Conservation (phyloP, 2,329 filamentous ascomycete species). For the Colletotrichum caudatum region DNA sequence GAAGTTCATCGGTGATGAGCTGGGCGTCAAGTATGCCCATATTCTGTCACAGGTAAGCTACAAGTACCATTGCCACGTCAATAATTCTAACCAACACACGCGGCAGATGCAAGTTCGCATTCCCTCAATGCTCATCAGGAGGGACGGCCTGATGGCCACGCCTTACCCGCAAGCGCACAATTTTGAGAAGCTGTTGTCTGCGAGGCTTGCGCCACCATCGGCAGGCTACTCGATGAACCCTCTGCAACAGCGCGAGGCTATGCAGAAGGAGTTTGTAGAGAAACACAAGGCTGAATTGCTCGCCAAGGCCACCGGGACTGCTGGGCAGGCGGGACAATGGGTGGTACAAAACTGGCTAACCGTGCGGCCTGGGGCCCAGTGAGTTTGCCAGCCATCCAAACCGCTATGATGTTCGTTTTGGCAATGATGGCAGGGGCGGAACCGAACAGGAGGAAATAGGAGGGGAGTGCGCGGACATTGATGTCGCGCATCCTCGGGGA, state of each 20-base stretch:
- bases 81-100: conserved; percentile 16
- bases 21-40: conserved; percentile 70
- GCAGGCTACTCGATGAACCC: conserved; percentile 56
- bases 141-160: conserved; percentile 62
- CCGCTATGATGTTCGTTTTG: neutral
- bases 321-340: conserved; percentile 53
- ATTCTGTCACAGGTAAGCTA: conserved; percentile 64
- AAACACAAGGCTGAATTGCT: conserved; percentile 58
- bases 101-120: conserved; percentile 67
- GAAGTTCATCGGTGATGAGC: conserved; percentile 64
- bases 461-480: neutral
- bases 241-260: conserved; percentile 61
- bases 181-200: conserved; percentile 60
- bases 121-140: conserved; percentile 71
- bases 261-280: conserved; percentile 60
- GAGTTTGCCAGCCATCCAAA: neutral
- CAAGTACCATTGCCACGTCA: conserved; percentile 6
- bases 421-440: neutral
- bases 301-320: conserved; percentile 53
- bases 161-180: conserved; percentile 57
- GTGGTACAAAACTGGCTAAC: conserved; percentile 54
- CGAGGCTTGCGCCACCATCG: conserved; percentile 51
- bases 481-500: neutral
- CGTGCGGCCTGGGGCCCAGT: conserved; percentile 36
- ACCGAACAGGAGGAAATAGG: neutral